phyloP scores from a whole-genome alignment of 164 flowering plant genomes.

The Sextonia rubra region DNA sequence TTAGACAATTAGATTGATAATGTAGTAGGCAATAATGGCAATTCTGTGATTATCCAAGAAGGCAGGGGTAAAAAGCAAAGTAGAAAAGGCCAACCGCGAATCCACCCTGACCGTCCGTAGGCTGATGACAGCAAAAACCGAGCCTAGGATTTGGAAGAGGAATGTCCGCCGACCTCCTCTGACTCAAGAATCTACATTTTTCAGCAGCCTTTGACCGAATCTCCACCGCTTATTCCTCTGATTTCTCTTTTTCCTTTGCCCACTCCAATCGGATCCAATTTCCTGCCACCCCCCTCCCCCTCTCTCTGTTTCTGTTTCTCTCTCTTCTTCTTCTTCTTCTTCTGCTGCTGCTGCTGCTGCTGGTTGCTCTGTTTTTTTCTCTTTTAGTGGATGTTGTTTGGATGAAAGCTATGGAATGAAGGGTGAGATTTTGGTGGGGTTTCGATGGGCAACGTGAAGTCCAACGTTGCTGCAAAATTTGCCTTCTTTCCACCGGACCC shows the following conservation, averaged over 20 bases:
- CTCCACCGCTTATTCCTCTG: constrained; percentile 39
- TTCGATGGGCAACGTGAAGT: constrained; percentile 85
- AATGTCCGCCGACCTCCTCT: constrained; percentile 13
- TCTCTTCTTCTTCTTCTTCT: background rate
- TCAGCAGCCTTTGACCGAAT: constrained; percentile 75
- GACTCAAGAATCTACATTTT: constrained; percentile 7
- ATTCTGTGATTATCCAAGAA: too few species aligned
- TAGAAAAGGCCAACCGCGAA: too few species aligned
- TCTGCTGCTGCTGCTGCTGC: background rate
- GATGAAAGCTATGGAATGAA: background rate
- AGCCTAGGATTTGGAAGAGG: background rate
- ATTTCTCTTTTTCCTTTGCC: constrained; percentile 15
- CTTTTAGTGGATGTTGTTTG: background rate
- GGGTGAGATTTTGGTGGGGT: background rate
- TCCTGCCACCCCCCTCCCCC: constrained; percentile 20
- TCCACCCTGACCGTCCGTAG: too few species aligned
- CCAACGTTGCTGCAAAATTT: constrained; percentile 76
- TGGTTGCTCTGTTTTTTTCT: background rate
- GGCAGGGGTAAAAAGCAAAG: too few species aligned
- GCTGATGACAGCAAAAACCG: background rate
- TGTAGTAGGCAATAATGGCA: too few species aligned
- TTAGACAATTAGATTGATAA: too few species aligned
- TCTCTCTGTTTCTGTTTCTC: background rate
- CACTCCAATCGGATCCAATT: constrained; percentile 55
- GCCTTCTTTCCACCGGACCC: constrained; percentile 98